Percentiles rank a stretch among this genome's conserved stretches.
These are phyloP conservation scores for Neofusicoccum sp. DNA, from an alignment of 2,329 filamentous ascomycete genomes.

Conservation along the genomic window DNA sequence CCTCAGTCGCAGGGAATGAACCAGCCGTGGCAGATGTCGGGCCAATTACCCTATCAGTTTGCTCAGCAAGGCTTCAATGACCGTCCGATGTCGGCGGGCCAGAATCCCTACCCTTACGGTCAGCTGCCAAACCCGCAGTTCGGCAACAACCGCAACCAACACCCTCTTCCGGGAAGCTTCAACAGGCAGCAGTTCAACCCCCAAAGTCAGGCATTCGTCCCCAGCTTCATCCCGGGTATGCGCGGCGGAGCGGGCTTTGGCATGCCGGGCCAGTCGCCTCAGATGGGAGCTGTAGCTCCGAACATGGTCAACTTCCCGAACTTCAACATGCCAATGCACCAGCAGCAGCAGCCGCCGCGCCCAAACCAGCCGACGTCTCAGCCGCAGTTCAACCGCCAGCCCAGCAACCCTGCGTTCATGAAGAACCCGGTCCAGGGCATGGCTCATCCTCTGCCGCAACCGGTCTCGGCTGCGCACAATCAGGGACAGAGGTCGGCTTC, in stretches of 20 bases:
- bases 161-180: conserved; percentile 83
- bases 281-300: conserved; percentile 29
- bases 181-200: conserved; percentile 89
- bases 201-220: conserved; percentile 90
- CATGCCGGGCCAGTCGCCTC: conserved; percentile 36
- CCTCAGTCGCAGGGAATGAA: conserved; percentile 35
- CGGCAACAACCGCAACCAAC: conserved; percentile 71
- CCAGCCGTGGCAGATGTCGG: conserved; percentile 33
- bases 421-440: conserved; percentile 25
- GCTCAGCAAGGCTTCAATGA: conserved; percentile 31
- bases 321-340: conserved; percentile 21
- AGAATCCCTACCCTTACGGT: conserved; percentile 68
- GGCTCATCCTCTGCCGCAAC: conserved; percentile 27
- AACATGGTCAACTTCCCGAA: conserved; percentile 31
- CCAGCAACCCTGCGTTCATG: conserved; percentile 27
- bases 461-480: conserved; percentile 29
- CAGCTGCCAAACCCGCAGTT: conserved; percentile 71
- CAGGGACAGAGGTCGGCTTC: conserved; percentile 27
- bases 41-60: conserved; percentile 32
- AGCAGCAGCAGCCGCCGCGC: conserved; percentile 21
- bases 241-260: conserved; percentile 26
- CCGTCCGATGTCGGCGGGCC: conserved; percentile 40
- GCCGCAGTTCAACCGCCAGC: conserved; percentile 30
- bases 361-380: conserved; percentile 33
- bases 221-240: conserved; percentile 49